Evolutionary conservation across 139 green algal genomes (phyloP).

Genomic region (Chlorella sp.): DNA sequence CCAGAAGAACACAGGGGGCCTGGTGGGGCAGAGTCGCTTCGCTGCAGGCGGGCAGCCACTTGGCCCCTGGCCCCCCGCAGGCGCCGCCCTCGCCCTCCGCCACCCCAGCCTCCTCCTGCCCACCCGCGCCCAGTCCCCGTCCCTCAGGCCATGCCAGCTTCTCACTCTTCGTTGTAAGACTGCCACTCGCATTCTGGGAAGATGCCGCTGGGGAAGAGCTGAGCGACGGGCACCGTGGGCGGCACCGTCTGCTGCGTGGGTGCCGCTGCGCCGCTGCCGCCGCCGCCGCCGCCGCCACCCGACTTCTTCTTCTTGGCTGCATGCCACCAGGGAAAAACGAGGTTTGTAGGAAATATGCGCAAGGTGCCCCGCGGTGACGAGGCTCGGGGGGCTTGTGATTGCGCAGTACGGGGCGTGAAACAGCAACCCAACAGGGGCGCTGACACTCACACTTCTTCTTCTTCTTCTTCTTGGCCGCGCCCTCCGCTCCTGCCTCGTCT

Average conservation of each 20-base stretch:
- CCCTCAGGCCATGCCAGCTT: background rate
- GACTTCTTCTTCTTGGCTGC: constrained; percentile 42
- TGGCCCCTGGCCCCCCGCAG: background rate
- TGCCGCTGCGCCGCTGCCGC: background rate
- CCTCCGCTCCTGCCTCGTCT: constrained; percentile 53
- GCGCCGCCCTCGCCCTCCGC: background rate
- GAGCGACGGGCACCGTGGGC: constrained; percentile 85
- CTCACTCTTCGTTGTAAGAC: constrained; percentile 82
- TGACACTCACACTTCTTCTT: constrained; percentile 44
- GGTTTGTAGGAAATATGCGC: too few relatives aligned
- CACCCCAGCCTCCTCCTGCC: background rate
- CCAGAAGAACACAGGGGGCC: background rate
- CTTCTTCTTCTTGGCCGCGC: constrained; percentile 56
- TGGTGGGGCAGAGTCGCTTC: background rate
- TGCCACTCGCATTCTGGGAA: constrained; percentile 89
- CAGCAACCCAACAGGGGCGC: background rate
- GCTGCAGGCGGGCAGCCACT: too few relatives aligned
- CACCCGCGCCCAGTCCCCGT: background rate
- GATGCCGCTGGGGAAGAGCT: constrained; percentile 85
- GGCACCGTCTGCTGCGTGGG: constrained; percentile 87
- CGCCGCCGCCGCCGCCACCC: constrained; percentile 12
- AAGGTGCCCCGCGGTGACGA: background rate
- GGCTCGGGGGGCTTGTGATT: too few relatives aligned
- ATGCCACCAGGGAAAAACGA: background rate
- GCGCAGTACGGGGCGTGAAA: too few relatives aligned